Evolutionary conservation across 805 yeast genomes (phyloP).

Genomic region (Yamadazyma paraphyllophila): DNA sequence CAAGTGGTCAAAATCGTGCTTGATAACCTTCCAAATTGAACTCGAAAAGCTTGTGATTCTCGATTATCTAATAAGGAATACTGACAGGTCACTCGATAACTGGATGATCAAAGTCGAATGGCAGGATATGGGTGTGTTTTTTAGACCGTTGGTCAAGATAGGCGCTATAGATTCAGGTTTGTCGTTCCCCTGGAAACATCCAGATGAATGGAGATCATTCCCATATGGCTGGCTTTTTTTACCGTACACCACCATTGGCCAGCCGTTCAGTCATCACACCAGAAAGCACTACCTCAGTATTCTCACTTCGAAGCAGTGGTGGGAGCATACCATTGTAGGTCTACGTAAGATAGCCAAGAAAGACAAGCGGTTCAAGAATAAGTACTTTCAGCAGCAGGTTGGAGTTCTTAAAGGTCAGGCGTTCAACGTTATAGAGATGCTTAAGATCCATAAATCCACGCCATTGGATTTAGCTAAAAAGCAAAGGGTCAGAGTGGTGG

Average conservation of each 20-base stretch:
- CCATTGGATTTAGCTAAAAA: slow-evolving; percentile 66
- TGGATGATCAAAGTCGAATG: slow-evolving; percentile 72
- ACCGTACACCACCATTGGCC: slow-evolving; percentile 62
- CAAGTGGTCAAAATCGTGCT: slow-evolving; percentile 50
- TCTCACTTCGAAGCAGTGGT: slow-evolving; percentile 62
- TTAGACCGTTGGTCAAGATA: slow-evolving; percentile 44
- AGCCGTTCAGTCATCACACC: slow-evolving; percentile 59
- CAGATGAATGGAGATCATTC: slow-evolving; percentile 77
- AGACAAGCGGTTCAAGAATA: slow-evolving; percentile 60
- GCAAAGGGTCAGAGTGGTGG: slow-evolving; percentile 56
- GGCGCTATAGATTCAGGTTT: slow-evolving; percentile 79
- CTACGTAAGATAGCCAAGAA: slow-evolving; percentile 49
- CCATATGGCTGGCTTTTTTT: slow-evolving; percentile 78
- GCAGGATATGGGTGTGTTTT: slow-evolving; percentile 18
- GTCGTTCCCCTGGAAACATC: slow-evolving; percentile 79
- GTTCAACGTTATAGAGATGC: slow-evolving; percentile 66
- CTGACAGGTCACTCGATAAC: slow-evolving; percentile 72
- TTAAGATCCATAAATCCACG: slow-evolving; percentile 56
- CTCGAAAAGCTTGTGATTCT: slow-evolving; percentile 67
- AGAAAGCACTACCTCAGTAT: slow-evolving; percentile 56
- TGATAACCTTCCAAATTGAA: slow-evolving; percentile 56
- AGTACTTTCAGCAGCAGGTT: slow-evolving; percentile 68
- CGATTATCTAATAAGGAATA: slow-evolving; percentile 71
- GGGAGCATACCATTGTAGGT: slow-evolving; percentile 57
- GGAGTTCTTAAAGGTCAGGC: slow-evolving; percentile 78